phyloP scores from a whole-genome alignment of 1,284 basidiomycete genomes.

The Afroboletus lepidellus region DNA sequence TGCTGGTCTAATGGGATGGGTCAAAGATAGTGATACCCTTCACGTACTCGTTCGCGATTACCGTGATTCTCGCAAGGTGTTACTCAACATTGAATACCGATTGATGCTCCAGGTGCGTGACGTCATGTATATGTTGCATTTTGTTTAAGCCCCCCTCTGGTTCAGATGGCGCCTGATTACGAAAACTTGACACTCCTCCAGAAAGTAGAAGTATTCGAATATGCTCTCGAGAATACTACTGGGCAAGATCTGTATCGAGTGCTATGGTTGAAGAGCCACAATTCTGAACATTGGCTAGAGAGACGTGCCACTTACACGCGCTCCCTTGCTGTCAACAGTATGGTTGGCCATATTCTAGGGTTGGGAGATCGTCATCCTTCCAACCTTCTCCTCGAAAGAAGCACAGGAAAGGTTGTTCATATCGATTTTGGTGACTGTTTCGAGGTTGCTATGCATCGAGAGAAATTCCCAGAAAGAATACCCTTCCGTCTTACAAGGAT shows the following conservation, averaged over 20 bases:
- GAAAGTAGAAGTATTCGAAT: slow-evolving; percentile 99
- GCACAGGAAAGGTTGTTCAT: slow-evolving; percentile 93
- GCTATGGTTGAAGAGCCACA: slow-evolving; percentile 92
- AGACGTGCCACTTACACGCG: slow-evolving; percentile 96
- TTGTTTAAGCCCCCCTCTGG: slow-evolving; percentile 4
- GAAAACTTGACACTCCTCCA: slow-evolving; percentile 93
- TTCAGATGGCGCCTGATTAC: slow-evolving; percentile 98
- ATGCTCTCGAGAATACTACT: slow-evolving; percentile 97
- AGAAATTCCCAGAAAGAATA: slow-evolving; percentile 99
- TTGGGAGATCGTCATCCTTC: slow-evolving; percentile 98
- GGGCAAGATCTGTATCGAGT: slow-evolving; percentile 99
- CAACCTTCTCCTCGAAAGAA: slow-evolving; percentile 90
- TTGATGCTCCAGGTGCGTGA: slow-evolving; percentile 87
- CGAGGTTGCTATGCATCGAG: slow-evolving; percentile 91
- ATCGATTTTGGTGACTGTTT: slow-evolving; percentile 98
- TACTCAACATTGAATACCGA: slow-evolving; percentile 97
- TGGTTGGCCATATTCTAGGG: slow-evolving; percentile 97
- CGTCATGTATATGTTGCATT: background rate
- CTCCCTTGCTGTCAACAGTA: slow-evolving; percentile 92
- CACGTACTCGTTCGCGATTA: slow-evolving; percentile 97
- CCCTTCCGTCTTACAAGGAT: slow-evolving; percentile 98
- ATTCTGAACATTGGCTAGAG: slow-evolving; percentile 98
- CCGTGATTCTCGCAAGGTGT: slow-evolving; percentile 91
- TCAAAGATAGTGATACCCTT: slow-evolving; percentile 96
- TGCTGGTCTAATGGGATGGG: slow-evolving; percentile 94